Evolutionary conservation across 169 alveolate species (phyloP).

Genomic region (Eimeria praecox): DNA sequence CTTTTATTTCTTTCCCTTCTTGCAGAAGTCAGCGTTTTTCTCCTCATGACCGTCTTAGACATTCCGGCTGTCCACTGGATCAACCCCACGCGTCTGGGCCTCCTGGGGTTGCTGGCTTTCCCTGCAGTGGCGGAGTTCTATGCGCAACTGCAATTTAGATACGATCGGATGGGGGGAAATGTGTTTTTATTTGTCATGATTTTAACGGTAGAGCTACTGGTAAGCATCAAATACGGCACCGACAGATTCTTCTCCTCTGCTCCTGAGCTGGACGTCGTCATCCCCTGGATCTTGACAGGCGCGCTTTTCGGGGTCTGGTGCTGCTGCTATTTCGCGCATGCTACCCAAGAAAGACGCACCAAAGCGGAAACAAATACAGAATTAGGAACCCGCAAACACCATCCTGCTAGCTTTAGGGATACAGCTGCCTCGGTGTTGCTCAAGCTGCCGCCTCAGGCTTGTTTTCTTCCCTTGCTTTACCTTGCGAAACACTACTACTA

Average conservation of each 20-base stretch:
- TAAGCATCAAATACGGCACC: constrained; percentile 76
- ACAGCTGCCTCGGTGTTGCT: neutral
- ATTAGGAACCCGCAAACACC: neutral
- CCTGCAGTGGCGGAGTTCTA: constrained; percentile 83
- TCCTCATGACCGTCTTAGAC: constrained; percentile 80
- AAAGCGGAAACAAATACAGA: neutral
- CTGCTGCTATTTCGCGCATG: constrained; percentile 70
- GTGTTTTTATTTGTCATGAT: constrained; percentile 76
- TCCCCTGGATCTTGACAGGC: constrained; percentile 69
- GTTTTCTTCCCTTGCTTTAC: constrained; percentile 76
- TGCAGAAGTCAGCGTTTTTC: constrained; percentile 81
- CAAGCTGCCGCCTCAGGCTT: constrained; percentile 71
- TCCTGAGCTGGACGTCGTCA: constrained; percentile 44
- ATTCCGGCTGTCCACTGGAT: constrained; percentile 77
- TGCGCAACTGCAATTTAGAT: constrained; percentile 72
- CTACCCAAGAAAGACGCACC: neutral
- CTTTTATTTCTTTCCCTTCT: constrained; percentile 63
- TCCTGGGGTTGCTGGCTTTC: constrained; percentile 70
- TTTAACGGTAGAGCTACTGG: constrained; percentile 62
- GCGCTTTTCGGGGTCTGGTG: constrained; percentile 73
- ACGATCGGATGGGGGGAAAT: constrained; percentile 81
- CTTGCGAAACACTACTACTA: constrained; percentile 75
- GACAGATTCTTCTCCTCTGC: neutral
- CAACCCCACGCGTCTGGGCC: constrained; percentile 67
- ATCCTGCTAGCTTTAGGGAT: neutral